A percentile compares a stretch with the other conserved stretches of the same genome.
Conservation (phyloP, 2,329 filamentous ascomycete species). For the Exophiala alcalophila region DNA sequence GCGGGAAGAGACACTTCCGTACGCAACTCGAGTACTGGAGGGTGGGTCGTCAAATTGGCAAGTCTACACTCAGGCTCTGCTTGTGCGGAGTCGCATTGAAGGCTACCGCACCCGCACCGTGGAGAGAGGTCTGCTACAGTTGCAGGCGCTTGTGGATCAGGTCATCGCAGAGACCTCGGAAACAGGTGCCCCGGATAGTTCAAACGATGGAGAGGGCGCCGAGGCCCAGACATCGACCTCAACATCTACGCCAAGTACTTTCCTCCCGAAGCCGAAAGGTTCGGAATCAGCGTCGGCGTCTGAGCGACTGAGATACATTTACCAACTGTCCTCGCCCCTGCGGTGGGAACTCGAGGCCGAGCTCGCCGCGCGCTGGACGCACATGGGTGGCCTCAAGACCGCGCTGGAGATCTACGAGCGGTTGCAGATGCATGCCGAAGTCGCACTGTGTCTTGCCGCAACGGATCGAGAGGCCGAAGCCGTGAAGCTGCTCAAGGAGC, state of each 20-base stretch:
- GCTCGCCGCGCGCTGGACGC: conserved; percentile 87
- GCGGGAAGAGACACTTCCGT: conserved; percentile 89
- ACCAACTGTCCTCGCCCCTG: conserved; percentile 77
- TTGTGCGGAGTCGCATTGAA: conserved; percentile 88
- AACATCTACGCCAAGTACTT: conserved; percentile 62
- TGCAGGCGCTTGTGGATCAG: conserved; percentile 94
- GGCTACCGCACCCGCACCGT: conserved; percentile 81
- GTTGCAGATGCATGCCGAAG: conserved; percentile 89
- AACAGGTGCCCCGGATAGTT: conserved; percentile 35
- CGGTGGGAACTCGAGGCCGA: conserved; percentile 94
- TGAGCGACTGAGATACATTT: conserved; percentile 77
- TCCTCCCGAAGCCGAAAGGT: conserved; percentile 72
- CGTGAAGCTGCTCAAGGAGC: conserved; percentile 68
- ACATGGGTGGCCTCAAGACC: conserved; percentile 79
- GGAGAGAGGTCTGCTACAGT: conserved; percentile 83
- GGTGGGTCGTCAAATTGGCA: conserved; percentile 97
- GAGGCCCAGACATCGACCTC: conserved; percentile 1
- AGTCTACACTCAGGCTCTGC: conserved; percentile 87
- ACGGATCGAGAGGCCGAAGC: conserved; percentile 82
- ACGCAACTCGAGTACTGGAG: conserved; percentile 79
- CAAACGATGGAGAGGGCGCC: conserved; percentile 33
- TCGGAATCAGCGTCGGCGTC: conserved; percentile 74
- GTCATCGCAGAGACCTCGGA: conserved; percentile 78
- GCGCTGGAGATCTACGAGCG: conserved; percentile 95
- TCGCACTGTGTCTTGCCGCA: conserved; percentile 80